Evolutionary conservation across 805 yeast genomes (phyloP).

Genomic region (Lachancea dasiensis): DNA sequence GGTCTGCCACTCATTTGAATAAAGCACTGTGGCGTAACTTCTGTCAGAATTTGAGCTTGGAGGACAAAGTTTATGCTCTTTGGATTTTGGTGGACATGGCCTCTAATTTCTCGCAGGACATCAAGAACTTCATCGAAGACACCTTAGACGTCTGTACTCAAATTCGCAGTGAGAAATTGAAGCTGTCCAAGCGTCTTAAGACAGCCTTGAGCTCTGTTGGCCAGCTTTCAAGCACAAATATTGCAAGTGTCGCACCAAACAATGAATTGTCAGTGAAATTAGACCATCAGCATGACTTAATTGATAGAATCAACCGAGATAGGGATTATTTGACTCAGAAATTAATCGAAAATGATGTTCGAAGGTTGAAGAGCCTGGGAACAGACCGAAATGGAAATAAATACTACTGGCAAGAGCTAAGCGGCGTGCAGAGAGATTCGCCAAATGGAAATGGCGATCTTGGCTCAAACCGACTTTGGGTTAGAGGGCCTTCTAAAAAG

Average conservation of each 20-base stretch:
- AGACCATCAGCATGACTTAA: conserved; percentile 15
- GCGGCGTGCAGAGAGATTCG: conserved; percentile 61
- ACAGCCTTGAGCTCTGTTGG: conserved; percentile 15
- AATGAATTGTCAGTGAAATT: conserved; percentile 17
- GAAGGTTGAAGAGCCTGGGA: conserved; percentile 71
- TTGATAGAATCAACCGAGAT: conserved; percentile 41
- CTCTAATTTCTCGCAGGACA: conserved; percentile 27
- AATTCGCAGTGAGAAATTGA: conserved; percentile 32
- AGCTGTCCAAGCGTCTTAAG: conserved; percentile 25
- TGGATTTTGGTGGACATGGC: conserved; percentile 60
- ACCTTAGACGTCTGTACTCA: conserved; percentile 31
- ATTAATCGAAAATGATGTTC: conserved; percentile 66
- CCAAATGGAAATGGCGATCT: conserved; percentile 35
- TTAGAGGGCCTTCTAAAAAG: conserved; percentile 78
- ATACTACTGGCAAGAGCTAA: conserved; percentile 93
- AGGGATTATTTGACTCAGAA: conserved; percentile 53
- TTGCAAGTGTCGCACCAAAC: conserved; percentile 4
- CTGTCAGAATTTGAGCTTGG: conserved; percentile 44
- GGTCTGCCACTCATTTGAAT: conserved; percentile 27
- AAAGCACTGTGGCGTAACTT: conserved; percentile 46
- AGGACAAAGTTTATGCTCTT: conserved; percentile 51
- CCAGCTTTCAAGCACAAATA: conserved; percentile 6
- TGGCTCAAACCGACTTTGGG: conserved; percentile 74
- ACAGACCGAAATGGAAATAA: conserved; percentile 77
- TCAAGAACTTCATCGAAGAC: conserved; percentile 28